Percentiles rank a stretch among this genome's conserved stretches.
phyloP scores from a whole-genome alignment of 768 basidiomycete genomes.

The Leccinum rimulosum region DNA sequence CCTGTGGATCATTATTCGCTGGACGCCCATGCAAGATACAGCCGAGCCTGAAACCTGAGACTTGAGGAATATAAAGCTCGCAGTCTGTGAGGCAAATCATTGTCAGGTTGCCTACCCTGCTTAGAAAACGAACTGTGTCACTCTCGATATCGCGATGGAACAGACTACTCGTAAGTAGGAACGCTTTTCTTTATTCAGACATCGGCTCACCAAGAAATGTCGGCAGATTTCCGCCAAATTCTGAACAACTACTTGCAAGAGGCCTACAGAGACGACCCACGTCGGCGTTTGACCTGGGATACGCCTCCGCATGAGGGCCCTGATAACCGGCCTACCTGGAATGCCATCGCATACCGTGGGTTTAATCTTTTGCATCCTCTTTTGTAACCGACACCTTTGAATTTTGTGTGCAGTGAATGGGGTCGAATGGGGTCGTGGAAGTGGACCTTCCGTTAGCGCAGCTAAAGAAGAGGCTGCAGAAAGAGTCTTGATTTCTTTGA shows the following conservation, averaged over 20 bases:
- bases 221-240: conserved; percentile 20
- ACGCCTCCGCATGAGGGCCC: conserved; percentile 11
- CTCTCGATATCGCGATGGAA: conserved; percentile 3
- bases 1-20: conserved; percentile 17
- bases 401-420: conserved; percentile 12
- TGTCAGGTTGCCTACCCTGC: background rate
- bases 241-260: conserved; percentile 25
- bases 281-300: conserved; percentile 19
- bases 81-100: background rate
- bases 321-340: conserved; percentile 24
- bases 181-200: background rate
- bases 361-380: background rate
- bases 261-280: conserved; percentile 13
- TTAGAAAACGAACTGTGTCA: background rate
- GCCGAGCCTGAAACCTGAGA: conserved; percentile 1
- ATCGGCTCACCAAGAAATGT: background rate
- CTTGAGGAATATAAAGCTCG: conserved; percentile 17
- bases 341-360: conserved; percentile 22
- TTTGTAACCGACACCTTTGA: background rate
- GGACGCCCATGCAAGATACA: conserved; percentile 6
- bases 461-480: conserved; percentile 25
- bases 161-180: conserved; percentile 12
- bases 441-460: conserved; percentile 12
- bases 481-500: conserved; percentile 16
- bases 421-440: conserved; percentile 24